phyloP scores from a whole-genome alignment of 2,329 filamentous ascomycete genomes.

The Cryphonectria parasitica region DNA sequence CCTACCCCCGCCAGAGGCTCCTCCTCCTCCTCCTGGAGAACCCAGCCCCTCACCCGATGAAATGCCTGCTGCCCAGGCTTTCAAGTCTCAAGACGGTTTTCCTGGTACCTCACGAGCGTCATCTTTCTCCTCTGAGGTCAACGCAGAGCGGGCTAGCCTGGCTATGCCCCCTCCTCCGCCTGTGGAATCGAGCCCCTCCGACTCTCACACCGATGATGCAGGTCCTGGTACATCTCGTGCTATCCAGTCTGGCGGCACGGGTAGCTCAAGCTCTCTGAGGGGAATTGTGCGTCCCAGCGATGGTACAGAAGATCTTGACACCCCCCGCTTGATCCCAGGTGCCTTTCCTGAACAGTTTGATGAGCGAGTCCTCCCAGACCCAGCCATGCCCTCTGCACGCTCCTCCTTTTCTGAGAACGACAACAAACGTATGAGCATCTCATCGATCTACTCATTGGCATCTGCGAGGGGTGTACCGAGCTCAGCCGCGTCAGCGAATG shows the following conservation, averaged over 20 bases:
- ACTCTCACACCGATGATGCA: constrained; percentile 46
- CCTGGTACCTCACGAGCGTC: constrained; percentile 45
- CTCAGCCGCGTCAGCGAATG: constrained; percentile 56
- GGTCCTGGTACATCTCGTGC: constrained; percentile 27
- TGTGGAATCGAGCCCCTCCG: constrained; percentile 48
- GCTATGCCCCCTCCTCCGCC: constrained; percentile 64
- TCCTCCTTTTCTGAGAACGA: constrained; percentile 56
- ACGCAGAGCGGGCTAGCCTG: constrained; percentile 63
- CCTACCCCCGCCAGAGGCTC: constrained; percentile 12
- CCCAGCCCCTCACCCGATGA: constrained; percentile 6
- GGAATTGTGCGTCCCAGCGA: constrained; percentile 26
- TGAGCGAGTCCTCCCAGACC: constrained; percentile 50
- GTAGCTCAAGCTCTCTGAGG: constrained; percentile 16
- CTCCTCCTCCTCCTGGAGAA: constrained; percentile 5
- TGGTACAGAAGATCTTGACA: constrained; percentile 49
- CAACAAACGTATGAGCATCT: constrained; percentile 70
- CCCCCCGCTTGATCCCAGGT: constrained; percentile 48
- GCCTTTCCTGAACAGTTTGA: constrained; percentile 37
- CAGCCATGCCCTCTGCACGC: constrained; percentile 47
- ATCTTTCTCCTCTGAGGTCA: constrained; percentile 52
- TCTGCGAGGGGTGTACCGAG: constrained; percentile 60
- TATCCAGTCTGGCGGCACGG: constrained; percentile 6
- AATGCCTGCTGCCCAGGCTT: neutral
- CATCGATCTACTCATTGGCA: constrained; percentile 72
- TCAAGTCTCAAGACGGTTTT: constrained; percentile 33